Base-by-base conservation (phyloP, 2,329 filamentous ascomycete species). In the Penicillium sp. region DNA sequence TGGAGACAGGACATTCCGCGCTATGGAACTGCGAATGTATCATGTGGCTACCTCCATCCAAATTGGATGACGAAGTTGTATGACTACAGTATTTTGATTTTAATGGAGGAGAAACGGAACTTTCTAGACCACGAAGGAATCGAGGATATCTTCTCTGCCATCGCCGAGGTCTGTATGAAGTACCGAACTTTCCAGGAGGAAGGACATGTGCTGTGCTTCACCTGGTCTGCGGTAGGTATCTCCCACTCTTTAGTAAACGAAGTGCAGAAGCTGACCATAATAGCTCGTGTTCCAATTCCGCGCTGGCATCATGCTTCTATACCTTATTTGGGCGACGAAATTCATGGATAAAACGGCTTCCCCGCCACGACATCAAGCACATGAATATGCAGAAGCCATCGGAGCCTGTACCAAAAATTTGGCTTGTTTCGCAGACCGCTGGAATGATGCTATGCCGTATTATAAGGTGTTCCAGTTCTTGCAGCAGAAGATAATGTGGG, bases 221-320 rank as follows among this genome's bases (percentile, higher is more conserved):
- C 62, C 1, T 64, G 62, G 62, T 64, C 62, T 49, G 61, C 62
- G 42, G 61, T 64, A 53, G 51, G 59, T 56, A 33, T 27, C 15
- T 18, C 2, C 3, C 6, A 27, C 8, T 7, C 25, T 8, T 27
- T 27, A 6, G 4, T 7, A 27, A 4, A 6, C 8, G 25, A 18
- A 27, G 25, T 27, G 2, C 25, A 27, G 15, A 15, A 15, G 32
- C 32, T 35, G 9, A 35, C 15, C 32, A 12, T 18, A n/a, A 9
- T 38, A 60, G 61, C 60, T 64, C 37, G 60, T 64, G 1, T 64
- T 64, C 41, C 62, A 64, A 42, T 64, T 64, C 33, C 51, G 61
- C 20, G 53, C 60, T 12, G 58, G 61, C 3, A 59, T 63, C 24
- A 59, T 59, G 56, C 59, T 64, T 18, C 57, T 64, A 3, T 64